These are phyloP conservation scores for Tolypocladium ophioglossoides DNA, from an alignment of 2,329 filamentous ascomycete species.

Conservation along the genomic window DNA sequence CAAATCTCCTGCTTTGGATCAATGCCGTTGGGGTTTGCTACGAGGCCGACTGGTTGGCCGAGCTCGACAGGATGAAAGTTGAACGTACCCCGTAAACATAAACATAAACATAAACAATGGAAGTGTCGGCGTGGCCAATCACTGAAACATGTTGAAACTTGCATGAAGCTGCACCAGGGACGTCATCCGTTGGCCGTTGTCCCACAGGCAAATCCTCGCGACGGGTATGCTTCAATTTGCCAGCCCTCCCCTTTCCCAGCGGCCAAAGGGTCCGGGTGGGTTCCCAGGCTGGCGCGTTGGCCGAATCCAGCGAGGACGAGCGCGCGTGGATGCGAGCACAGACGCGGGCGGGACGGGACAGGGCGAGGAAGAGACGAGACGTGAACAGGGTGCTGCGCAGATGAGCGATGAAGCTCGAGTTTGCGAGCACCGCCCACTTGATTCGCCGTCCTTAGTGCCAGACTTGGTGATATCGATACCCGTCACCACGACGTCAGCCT, in stretches of 20 bases:
- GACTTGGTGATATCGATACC: too few relatives aligned
- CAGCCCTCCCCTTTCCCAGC: too few relatives aligned
- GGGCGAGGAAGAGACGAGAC: too few relatives aligned
- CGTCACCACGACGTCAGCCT: too few relatives aligned
- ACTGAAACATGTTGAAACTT: too few relatives aligned
- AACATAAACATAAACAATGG: too few relatives aligned
- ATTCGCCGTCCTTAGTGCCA: background rate
- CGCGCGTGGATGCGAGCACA: too few relatives aligned
- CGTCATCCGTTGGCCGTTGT: background rate
- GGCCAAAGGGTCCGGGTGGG: background rate
- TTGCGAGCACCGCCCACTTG: background rate
- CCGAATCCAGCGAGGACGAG: background rate
- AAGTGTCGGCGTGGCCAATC: too few relatives aligned
- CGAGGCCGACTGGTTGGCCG: background rate
- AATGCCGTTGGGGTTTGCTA: background rate
- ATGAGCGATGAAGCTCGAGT: background rate
- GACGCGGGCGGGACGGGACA: too few relatives aligned
- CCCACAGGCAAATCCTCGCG: background rate
- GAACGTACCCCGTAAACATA: background rate
- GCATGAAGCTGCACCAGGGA: background rate
- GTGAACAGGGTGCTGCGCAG: background rate
- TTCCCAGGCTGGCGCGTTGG: background rate
- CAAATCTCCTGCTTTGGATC: background rate
- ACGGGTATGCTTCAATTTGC: background rate
- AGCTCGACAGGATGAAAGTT: background rate